Base-by-base conservation (phyloP, 140 eudicot species). In the Oenanthe javanica region DNA sequence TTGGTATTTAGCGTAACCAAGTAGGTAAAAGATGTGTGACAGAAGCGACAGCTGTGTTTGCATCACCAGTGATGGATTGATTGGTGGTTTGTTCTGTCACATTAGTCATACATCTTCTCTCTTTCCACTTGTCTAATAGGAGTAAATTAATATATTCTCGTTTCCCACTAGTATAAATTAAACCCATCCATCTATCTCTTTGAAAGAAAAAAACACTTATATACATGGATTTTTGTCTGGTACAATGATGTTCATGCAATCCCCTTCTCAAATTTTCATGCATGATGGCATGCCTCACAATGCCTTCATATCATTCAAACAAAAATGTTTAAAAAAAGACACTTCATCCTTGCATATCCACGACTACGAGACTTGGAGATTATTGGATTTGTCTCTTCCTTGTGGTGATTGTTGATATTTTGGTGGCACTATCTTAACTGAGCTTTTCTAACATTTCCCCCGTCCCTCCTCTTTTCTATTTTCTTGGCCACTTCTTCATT, bases 341-440 rank as follows among this genome's bases (percentile, higher is more conserved):
- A 38, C 1, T 9, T 40, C 48, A 2, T 52, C 27, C 45, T 67
- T 23, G 23, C 50, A 6, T 71, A 9, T 71, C 40, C 72, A 59
- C 0, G 46, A 49, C 40, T 63, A 59, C 0, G 46, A 49, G 14
- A 5, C 67, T 1, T 27, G 66, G 38, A 55, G 49, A 21, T 42
- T 42, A 19, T 21, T 18, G 25, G 42, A 43, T 2, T 50, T 1
- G 55, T 16, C 73, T 15, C 52, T 13, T 1, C 3, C 0, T 3
- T 6, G 19, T 3, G 38, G 0, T 16, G 0, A 16, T 4, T 18
- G 14, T 43, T 72, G 49, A 72, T 7, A 2, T 10, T 1, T 38
- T 23, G 5, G 14, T 0, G 96, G 82, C 81, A 89, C 79, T 89
- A 89, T 91, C 91, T 84, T 57, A 0, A 47, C 82, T 79, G 93